These are phyloP conservation scores for Rosa rugosa DNA, from an alignment of 306 rosid genomes.

Conservation along the genomic window DNA sequence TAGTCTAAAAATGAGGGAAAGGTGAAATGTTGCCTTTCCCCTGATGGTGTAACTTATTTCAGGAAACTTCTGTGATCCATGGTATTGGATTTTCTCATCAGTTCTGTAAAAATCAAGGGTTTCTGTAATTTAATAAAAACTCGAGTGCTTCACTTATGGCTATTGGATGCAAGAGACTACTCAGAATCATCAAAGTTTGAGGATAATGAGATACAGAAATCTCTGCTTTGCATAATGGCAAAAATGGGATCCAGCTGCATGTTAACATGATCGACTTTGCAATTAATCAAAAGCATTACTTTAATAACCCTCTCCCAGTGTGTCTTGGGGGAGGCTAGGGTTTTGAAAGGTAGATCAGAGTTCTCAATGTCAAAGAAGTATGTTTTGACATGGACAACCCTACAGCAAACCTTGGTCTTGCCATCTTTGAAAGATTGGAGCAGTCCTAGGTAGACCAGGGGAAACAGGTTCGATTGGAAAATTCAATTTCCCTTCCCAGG, in stretches of 20 bases:
- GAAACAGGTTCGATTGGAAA: too few relatives aligned
- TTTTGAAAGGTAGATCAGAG: too few relatives aligned
- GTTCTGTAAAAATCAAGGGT: slow-evolving; percentile 29
- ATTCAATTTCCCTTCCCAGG: too few relatives aligned
- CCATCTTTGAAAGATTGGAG: too few relatives aligned
- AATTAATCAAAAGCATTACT: too few relatives aligned
- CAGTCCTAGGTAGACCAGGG: too few relatives aligned
- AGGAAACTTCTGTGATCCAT: slow-evolving; percentile 31
- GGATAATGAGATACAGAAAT: background rate
- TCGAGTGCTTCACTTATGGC: background rate
- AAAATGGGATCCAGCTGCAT: background rate
- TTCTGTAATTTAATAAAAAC: background rate
- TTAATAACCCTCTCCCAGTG: too few relatives aligned
- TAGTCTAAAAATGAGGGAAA: slow-evolving; percentile 16
- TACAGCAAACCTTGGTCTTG: too few relatives aligned
- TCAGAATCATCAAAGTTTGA: background rate
- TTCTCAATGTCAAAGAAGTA: too few relatives aligned
- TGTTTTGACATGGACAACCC: too few relatives aligned
- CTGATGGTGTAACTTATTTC: slow-evolving; percentile 42
- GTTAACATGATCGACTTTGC: too few relatives aligned
- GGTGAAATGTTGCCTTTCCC: slow-evolving; percentile 27
- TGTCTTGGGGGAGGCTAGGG: too few relatives aligned
- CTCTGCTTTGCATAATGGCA: background rate
- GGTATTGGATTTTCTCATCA: slow-evolving; percentile 11
- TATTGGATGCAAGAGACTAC: background rate